Conservation (phyloP, 1,284 basidiomycete genomes). For the Porogramme epimiltina region DNA sequence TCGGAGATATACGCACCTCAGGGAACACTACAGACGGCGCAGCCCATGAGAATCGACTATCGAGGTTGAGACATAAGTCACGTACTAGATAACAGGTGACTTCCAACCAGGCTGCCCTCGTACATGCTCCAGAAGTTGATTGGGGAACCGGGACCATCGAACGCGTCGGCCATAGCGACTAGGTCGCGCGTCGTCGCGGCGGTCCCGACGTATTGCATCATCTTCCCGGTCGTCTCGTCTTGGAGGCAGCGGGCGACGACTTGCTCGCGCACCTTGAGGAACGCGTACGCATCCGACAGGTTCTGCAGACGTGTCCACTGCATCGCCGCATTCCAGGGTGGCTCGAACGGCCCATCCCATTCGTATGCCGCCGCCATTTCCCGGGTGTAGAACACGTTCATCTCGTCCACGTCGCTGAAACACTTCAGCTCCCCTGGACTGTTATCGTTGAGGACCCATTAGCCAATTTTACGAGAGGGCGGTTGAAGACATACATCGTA, state of each 20-base stretch:
- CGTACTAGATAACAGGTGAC: constrained; percentile 9
- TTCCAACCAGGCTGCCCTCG: constrained; percentile 5
- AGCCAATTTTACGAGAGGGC: too few relatives aligned
- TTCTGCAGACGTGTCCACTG: neutral
- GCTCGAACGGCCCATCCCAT: neutral
- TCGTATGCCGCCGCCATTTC: neutral
- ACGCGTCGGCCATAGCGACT: constrained; percentile 9
- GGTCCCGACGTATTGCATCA: constrained; percentile 8
- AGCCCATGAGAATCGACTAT: too few relatives aligned
- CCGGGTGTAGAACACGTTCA: neutral
- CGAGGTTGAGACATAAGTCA: neutral
- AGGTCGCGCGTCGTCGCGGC: constrained; percentile 12
- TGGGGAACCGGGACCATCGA: constrained; percentile 8
- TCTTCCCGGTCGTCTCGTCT: neutral
- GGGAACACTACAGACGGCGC: constrained; percentile 6
- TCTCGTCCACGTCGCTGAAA: constrained; percentile 3
- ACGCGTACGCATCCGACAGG: neutral
- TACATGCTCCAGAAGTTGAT: constrained; percentile 4
- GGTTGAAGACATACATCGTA: too few relatives aligned
- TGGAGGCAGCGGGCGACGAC: too few relatives aligned
- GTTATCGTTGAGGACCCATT: too few relatives aligned
- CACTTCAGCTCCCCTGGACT: constrained; percentile 7
- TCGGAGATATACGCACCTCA: neutral
- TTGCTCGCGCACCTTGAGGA: neutral
- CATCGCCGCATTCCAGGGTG: neutral